A percentile compares a stretch with the other conserved stretches of the same genome.
Conservation (phyloP, 257 asterid species). For the Capsicum pubescens region DNA sequence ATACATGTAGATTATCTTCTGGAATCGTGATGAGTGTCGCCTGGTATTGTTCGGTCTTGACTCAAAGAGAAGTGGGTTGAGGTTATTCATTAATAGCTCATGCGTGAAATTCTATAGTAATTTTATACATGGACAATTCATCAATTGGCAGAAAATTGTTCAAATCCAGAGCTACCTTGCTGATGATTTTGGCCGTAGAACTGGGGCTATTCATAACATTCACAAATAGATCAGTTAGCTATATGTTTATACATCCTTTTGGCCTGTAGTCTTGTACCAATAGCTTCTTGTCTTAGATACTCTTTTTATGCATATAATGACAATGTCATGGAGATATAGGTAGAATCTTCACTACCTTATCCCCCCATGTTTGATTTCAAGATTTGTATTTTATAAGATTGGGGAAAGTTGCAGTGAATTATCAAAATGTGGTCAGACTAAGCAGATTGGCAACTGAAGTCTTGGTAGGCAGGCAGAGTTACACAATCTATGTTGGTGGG, state of each 20-base stretch:
- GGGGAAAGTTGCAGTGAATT: neutral
- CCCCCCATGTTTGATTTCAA: conserved; percentile 5
- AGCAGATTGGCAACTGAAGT: neutral
- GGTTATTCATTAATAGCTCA: conserved; percentile 24
- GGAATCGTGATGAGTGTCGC: conserved; percentile 4
- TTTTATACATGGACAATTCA: neutral
- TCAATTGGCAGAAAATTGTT: neutral
- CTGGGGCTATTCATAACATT: conserved; percentile 33
- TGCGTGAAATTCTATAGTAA: conserved; percentile 37
- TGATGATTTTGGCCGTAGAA: conserved; percentile 27
- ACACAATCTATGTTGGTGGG: neutral
- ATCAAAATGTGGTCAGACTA: neutral
- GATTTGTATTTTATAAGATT: neutral
- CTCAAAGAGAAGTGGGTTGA: conserved; percentile 7
- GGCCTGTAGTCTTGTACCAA: conserved; percentile 23
- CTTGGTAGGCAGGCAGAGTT: neutral
- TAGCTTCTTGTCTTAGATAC: conserved; percentile 26
- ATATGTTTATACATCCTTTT: conserved; percentile 22
- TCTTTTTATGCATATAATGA: conserved; percentile 27
- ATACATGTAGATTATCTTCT: conserved; percentile 22
- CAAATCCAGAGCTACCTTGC: conserved; percentile 9
- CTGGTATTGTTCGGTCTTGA: conserved; percentile 23
- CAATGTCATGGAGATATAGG: conserved; percentile 21
- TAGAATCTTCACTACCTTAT: conserved; percentile 6
- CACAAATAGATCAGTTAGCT: conserved; percentile 31